Conservation (phyloP, 805 yeast genomes). For the Candida tibetensis region DNA sequence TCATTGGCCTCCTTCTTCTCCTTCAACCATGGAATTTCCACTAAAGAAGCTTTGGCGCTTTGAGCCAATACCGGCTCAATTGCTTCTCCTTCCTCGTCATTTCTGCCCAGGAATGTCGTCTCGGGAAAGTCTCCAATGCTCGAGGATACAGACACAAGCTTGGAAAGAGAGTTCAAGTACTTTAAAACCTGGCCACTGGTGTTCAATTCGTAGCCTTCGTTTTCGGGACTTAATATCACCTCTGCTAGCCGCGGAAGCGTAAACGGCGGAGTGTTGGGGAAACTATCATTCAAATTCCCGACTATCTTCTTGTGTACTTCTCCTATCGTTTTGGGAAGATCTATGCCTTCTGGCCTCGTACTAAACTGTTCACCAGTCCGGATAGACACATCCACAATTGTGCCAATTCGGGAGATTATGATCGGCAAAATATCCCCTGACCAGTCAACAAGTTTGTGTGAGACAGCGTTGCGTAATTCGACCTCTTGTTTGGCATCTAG, state of each 20-base stretch:
- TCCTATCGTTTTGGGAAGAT: conserved; percentile 5
- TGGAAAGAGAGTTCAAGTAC: conserved; percentile 42
- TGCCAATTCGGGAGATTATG: conserved; percentile 7
- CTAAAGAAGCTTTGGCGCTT: conserved; percentile 17
- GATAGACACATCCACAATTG: conserved; percentile 6
- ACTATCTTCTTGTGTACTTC: conserved; percentile 24
- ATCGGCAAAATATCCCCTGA: conserved; percentile 8
- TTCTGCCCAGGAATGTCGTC: conserved; percentile 1
- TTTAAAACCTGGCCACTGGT: conserved; percentile 35
- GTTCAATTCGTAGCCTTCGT: conserved; percentile 29
- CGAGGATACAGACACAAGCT: conserved; percentile 29
- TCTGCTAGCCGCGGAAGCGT: conserved; percentile 49
- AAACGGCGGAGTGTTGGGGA: conserved; percentile 43
- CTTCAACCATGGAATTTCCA: conserved; percentile 30
- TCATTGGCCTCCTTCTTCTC: conserved; percentile 14
- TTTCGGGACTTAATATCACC: conserved; percentile 38
- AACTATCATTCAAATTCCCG: conserved; percentile 27
- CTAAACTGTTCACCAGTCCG: conserved; percentile 9
- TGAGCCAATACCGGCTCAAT: conserved; percentile 6
- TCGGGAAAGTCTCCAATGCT: conserved; percentile 21
- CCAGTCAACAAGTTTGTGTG: conserved; percentile 8
- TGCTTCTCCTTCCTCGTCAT: background rate
- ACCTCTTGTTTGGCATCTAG: background rate
- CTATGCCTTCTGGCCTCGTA: conserved; percentile 10
- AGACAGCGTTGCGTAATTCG: background rate